Evolutionary conservation across 345 rosid species (phyloP).

Genomic region (Turritis glabra): DNA sequence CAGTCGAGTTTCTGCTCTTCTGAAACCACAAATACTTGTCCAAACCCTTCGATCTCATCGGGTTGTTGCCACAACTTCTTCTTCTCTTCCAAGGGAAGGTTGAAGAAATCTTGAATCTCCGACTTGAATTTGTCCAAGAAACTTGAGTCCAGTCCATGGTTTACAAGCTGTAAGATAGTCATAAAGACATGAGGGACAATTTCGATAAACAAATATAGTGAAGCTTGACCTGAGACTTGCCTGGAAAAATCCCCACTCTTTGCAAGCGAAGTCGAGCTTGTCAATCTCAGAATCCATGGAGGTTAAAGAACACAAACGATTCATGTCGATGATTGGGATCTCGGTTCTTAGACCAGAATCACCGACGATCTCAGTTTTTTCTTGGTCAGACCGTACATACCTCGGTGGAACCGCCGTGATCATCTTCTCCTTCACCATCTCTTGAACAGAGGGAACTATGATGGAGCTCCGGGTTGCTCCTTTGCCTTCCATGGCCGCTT

Average conservation of each 20-base stretch:
- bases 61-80: slow-evolving; percentile 25
- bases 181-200: neutral
- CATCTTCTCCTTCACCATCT: slow-evolving; percentile 21
- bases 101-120: slow-evolving; percentile 32
- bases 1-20: slow-evolving; percentile 35
- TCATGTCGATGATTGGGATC: slow-evolving; percentile 28
- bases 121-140: slow-evolving; percentile 34
- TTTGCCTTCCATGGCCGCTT: slow-evolving; percentile 8
- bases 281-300: slow-evolving; percentile 31
- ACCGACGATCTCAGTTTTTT: neutral
- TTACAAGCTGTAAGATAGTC: slow-evolving; percentile 26
- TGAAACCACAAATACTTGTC: slow-evolving; percentile 34
- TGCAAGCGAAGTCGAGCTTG: slow-evolving; percentile 55
- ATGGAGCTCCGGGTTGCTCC: slow-evolving; percentile 20
- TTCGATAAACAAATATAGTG: slow-evolving; percentile 35
- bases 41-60: slow-evolving; percentile 32
- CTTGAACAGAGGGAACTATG: slow-evolving; percentile 33
- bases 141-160: slow-evolving; percentile 29
- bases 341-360: neutral
- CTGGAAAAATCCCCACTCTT: slow-evolving; percentile 56
- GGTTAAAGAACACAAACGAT: slow-evolving; percentile 10
- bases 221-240: slow-evolving; percentile 12
- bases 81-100: slow-evolving; percentile 40
- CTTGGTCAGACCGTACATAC: slow-evolving; percentile 20
- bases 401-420: slow-evolving; percentile 24